phyloP scores from a whole-genome alignment of 495 filamentous ascomycete genomes.

The Penicillium psychrofluorescens region DNA sequence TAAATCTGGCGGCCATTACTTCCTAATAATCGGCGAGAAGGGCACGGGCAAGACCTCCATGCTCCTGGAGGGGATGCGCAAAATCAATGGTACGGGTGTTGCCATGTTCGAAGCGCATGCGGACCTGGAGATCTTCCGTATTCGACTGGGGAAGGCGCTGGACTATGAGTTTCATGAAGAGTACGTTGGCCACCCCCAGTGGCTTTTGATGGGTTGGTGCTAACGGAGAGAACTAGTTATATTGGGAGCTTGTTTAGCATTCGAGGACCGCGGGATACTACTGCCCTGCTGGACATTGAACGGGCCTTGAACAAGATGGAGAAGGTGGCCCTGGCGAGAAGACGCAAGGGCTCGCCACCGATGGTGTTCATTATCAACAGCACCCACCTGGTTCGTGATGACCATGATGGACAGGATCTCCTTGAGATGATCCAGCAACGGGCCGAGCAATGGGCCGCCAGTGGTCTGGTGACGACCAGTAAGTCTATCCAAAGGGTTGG shows the following conservation, averaged over 20 bases:
- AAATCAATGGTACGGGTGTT: slow-evolving; percentile 75
- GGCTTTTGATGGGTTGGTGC: not conserved
- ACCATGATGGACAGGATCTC: slow-evolving; percentile 83
- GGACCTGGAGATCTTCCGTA: slow-evolving; percentile 89
- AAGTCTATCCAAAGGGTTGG: slow-evolving; percentile 2
- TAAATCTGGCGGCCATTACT: slow-evolving; percentile 66
- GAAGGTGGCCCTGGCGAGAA: slow-evolving; percentile 75
- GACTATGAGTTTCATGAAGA: slow-evolving; percentile 85
- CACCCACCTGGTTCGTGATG: slow-evolving; percentile 81
- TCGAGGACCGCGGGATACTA: slow-evolving; percentile 83
- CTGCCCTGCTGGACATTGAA: slow-evolving; percentile 87
- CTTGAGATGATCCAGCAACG: slow-evolving; percentile 93
- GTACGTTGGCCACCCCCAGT: slow-evolving; percentile 11
- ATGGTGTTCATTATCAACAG: slow-evolving; percentile 86
- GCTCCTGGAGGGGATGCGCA: slow-evolving; percentile 89
- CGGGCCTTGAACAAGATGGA: slow-evolving; percentile 95
- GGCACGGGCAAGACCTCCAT: slow-evolving; percentile 94
- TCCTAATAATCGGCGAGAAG: slow-evolving; percentile 91
- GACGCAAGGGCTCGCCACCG: slow-evolving; percentile 51
- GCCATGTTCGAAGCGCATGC: slow-evolving; percentile 95
- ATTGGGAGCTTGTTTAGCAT: slow-evolving; percentile 94
- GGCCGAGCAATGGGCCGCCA: slow-evolving; percentile 91
- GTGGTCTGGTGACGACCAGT: slow-evolving; percentile 74
- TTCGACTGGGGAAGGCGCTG: slow-evolving; percentile 83
- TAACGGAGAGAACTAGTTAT: slow-evolving; percentile 58